phyloP scores from a whole-genome alignment of 768 basidiomycete genomes.

The Tulasnella sp. region DNA sequence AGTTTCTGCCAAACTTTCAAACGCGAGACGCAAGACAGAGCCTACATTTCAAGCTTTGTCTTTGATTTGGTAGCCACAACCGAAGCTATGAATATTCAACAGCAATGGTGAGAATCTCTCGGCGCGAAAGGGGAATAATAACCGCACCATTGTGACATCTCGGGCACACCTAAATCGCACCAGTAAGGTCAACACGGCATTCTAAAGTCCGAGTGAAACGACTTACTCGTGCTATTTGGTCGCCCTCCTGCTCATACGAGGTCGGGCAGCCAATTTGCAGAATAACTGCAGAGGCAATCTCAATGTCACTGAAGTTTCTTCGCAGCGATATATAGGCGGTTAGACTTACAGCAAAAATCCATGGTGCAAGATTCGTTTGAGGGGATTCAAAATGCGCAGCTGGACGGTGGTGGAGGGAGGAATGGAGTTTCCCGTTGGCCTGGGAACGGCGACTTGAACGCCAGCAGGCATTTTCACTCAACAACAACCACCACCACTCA shows the following conservation, averaged over 20 bases:
- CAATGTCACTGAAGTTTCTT: neutral
- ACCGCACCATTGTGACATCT: conserved; percentile 62
- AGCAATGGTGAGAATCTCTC: neutral
- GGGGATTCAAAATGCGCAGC: neutral
- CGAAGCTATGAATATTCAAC: conserved; percentile 36
- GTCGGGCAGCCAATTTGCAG: conserved; percentile 16
- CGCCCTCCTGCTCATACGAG: conserved; percentile 3
- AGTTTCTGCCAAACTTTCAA: neutral
- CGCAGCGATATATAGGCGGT: neutral
- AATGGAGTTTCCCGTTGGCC: neutral
- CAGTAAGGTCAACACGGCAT: neutral
- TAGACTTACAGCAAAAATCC: conserved; percentile 10
- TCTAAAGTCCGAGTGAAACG: neutral
- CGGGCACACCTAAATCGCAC: conserved; percentile 52
- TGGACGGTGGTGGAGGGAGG: neutral
- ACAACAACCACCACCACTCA: conserved; percentile 2
- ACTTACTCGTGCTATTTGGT: conserved; percentile 4
- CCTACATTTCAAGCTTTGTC: conserved; percentile 63
- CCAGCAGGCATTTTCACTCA: conserved; percentile 1
- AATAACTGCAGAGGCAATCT: neutral
- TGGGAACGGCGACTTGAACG: neutral
- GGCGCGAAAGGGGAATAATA: neutral
- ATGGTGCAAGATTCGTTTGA: neutral
- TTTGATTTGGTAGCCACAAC: conserved; percentile 56
- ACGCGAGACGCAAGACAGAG: neutral